phyloP scores from a whole-genome alignment of 495 filamentous ascomycete genomes.

The Aspergillus sparsus region DNA sequence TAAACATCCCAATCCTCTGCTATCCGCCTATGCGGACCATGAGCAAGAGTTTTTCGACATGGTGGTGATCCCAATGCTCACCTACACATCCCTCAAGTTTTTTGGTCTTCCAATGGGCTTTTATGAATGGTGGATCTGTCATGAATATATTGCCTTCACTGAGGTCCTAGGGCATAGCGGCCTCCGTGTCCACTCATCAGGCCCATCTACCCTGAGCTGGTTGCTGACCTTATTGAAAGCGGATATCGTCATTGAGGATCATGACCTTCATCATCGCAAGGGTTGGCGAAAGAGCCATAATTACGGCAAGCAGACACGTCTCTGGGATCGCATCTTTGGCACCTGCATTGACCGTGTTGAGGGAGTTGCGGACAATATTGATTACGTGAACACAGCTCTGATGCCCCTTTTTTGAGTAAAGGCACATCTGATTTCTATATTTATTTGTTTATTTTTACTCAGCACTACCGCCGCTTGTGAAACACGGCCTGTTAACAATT shows the following conservation, averaged over 20 bases:
- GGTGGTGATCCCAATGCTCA: constrained; percentile 41
- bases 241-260: constrained; percentile 48
- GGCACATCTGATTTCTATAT: not conserved
- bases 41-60: constrained; percentile 50
- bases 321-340: constrained; percentile 47
- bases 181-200: constrained; percentile 38
- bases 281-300: constrained; percentile 48
- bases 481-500: too few relatives aligned
- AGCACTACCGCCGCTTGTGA: too few relatives aligned
- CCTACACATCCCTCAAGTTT: constrained; percentile 33
- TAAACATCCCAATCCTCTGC: constrained; percentile 45
- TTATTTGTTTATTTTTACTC: constrained; percentile 45
- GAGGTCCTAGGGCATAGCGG: constrained; percentile 46
- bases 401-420: constrained; percentile 31
- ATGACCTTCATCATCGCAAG: constrained; percentile 48
- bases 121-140: constrained; percentile 50
- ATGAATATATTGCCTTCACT: constrained; percentile 42
- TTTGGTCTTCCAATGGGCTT: constrained; percentile 44
- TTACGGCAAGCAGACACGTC: constrained; percentile 47
- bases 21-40: constrained; percentile 45
- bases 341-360: constrained; percentile 42
- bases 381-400: constrained; percentile 36
- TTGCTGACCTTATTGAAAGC: constrained; percentile 34
- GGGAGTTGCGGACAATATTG: constrained; percentile 35
- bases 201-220: constrained; percentile 40